These are phyloP conservation scores for Globisporangium paddicum DNA, from an alignment of 352 stramenopile species.

Conservation along the genomic window DNA sequence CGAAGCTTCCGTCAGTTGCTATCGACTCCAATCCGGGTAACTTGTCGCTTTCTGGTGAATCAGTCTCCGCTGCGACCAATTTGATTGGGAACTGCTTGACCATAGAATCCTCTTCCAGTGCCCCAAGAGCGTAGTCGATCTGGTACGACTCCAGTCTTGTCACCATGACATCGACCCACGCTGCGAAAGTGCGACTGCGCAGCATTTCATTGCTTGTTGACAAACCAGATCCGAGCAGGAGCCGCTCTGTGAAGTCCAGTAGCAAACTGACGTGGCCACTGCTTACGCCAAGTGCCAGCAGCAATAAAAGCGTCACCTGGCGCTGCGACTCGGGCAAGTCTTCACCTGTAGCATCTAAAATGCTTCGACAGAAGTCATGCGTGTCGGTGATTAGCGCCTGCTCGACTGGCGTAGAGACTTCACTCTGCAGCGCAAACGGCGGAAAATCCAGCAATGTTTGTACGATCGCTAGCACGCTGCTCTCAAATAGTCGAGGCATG, in stretches of 20 bases:
- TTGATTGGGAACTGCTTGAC: conserved; percentile 51
- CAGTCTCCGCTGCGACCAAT: conserved; percentile 18
- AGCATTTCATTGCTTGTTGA: conserved; percentile 2
- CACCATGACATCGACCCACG: conserved; percentile 38
- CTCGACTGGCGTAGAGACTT: conserved; percentile 18
- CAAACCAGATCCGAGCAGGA: conserved; percentile 9
- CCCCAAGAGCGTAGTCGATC: conserved; percentile 48
- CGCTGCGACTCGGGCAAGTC: conserved; percentile 18
- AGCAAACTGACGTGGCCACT: conserved; percentile 46
- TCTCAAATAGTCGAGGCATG: conserved; percentile 46
- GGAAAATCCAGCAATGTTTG: conserved; percentile 55
- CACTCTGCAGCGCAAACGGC: conserved; percentile 38
- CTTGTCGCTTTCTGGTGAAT: conserved; percentile 11
- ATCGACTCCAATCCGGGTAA: conserved; percentile 22
- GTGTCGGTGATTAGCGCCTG: conserved; percentile 39
- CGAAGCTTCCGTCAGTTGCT: conserved; percentile 58
- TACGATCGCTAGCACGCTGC: conserved; percentile 39
- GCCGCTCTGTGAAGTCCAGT: conserved; percentile 40
- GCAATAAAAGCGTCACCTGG: conserved; percentile 34
- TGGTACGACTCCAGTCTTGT: conserved; percentile 45
- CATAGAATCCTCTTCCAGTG: conserved; percentile 33
- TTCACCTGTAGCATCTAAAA: conserved; percentile 20
- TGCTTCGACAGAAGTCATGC: conserved; percentile 39
- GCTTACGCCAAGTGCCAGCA: conserved; percentile 52
- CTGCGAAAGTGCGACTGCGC: conserved; percentile 24